Evolutionary conservation across 116 monocot genomes (phyloP), one percentile per base, ranked within the genome.

Genomic region (Papilionanthe hybrid): DNA sequence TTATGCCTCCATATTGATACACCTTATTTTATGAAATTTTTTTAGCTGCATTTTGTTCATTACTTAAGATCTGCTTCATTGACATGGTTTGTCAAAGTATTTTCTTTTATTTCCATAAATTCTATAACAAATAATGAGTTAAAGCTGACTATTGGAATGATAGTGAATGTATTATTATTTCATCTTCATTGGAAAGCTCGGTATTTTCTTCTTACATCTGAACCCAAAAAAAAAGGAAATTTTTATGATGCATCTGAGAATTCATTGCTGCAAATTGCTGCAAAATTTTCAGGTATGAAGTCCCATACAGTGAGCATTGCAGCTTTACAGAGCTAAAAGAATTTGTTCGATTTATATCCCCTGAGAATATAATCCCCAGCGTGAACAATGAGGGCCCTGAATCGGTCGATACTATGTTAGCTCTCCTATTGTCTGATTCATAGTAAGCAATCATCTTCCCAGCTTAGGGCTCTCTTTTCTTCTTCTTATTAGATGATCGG

Each of bases 241-340:
- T 23, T 60, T 60, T 11, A 60, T 23, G 5, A 7, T 60, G 60
- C 9, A 23, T 60, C 9, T 60, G 23, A 60, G 12, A 60, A 7
- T 23, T 60, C 60, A 23, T 60, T 60, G 7, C 23, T 60, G 23
- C 32, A 3, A 37, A 23, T 60, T 60, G 7, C 23, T 60, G 23
- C 32, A 3, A 37, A 7, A 22, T 23, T 60, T 25, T 60, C 82
- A 99, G 99, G 88, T 99, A 99, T 84, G 99, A 95, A 86, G 99
- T 99, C 12, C 99, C 99, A 49, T 99, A 99, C 85, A 99, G 99
- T 66, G 95, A 99, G 69, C 99, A 99, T 43, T 84, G 82, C 83
- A 99, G 95, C 82, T 99, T 93, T 75, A 83, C 90, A n/a, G 99
- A 99, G 73, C 83, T 99, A 22, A 85, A 77, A 78, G 91, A 95